These are phyloP conservation scores for Neurospora discreta DNA, from an alignment of 495 filamentous ascomycete genomes.

Conservation along the genomic window DNA sequence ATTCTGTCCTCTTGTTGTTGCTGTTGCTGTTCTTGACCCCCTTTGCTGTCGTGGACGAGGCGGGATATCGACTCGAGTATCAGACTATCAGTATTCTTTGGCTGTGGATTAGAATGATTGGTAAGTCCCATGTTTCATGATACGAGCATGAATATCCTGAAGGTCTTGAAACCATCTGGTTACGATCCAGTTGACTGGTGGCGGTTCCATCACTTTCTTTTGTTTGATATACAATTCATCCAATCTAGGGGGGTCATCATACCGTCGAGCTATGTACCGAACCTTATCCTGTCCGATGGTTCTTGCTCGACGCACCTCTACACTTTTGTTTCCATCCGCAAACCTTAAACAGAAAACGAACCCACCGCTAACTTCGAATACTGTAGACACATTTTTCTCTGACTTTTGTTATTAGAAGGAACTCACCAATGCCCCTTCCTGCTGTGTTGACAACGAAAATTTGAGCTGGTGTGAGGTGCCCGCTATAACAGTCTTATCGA, in stretches of 20 bases:
- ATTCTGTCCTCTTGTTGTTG: background rate
- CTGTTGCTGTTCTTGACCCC: background rate
- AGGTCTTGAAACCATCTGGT: background rate
- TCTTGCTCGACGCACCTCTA: background rate
- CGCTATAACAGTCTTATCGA: background rate
- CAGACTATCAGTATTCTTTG: background rate
- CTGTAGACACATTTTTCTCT: background rate
- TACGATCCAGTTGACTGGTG: background rate
- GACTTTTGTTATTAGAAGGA: background rate
- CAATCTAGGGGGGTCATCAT: background rate
- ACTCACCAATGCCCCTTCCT: background rate
- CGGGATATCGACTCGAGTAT: background rate
- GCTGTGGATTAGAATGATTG: background rate
- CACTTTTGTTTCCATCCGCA: background rate
- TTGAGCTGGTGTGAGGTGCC: background rate
- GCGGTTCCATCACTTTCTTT: background rate
- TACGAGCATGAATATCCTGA: background rate
- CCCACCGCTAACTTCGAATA: background rate
- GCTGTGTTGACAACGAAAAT: background rate
- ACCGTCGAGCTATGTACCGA: background rate
- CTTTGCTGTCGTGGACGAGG: background rate
- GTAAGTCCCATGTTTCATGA: background rate
- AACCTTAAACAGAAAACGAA: background rate
- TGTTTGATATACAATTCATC: background rate
- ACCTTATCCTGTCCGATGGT: background rate